phyloP scores from a whole-genome alignment of 495 filamentous ascomycete species.

The Staphylotrichum longicolle region DNA sequence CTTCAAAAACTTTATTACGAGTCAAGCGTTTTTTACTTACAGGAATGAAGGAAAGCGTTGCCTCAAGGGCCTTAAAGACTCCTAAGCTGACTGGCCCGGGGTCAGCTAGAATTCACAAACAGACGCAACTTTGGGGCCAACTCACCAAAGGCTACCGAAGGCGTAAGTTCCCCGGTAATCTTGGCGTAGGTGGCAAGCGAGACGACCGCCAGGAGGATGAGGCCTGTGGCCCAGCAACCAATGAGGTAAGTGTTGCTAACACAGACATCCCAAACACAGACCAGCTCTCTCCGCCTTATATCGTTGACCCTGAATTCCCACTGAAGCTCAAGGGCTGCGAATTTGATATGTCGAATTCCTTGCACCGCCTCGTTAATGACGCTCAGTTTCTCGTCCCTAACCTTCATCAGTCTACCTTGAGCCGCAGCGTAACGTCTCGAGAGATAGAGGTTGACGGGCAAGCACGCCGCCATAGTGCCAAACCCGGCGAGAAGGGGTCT shows the following conservation, averaged over 20 bases:
- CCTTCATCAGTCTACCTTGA: slow-evolving; percentile 74
- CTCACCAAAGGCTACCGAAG: slow-evolving; percentile 83
- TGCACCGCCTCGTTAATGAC: slow-evolving; percentile 77
- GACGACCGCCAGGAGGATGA: slow-evolving; percentile 68
- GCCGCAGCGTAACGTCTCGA: slow-evolving; percentile 64
- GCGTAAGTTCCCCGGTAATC: slow-evolving; percentile 58
- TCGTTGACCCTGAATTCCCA: slow-evolving; percentile 73
- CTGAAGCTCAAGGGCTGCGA: slow-evolving; percentile 74
- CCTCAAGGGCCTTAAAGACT: slow-evolving; percentile 69
- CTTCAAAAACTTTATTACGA: no score
- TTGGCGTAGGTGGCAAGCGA: slow-evolving; percentile 67
- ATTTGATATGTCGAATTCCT: slow-evolving; percentile 86
- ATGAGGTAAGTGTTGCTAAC: slow-evolving; percentile 57
- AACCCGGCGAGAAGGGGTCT: slow-evolving; percentile 66
- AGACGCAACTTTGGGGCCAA: no score
- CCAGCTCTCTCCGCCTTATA: slow-evolving; percentile 64
- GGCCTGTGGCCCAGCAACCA: slow-evolving; percentile 69
- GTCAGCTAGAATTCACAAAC: no score
- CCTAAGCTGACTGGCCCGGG: no score
- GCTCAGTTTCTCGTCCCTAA: slow-evolving; percentile 72
- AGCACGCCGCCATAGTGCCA: slow-evolving; percentile 57
- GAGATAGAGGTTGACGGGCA: slow-evolving; percentile 67
- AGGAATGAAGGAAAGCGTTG: slow-evolving; percentile 67
- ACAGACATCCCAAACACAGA: slow-evolving; percentile 63
- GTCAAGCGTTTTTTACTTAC: no score